A percentile compares a stretch with the other conserved stretches of the same genome.
These are phyloP conservation scores for Stemphylium beticola DNA, from an alignment of 2,329 filamentous ascomycete species.

Conservation along the genomic window DNA sequence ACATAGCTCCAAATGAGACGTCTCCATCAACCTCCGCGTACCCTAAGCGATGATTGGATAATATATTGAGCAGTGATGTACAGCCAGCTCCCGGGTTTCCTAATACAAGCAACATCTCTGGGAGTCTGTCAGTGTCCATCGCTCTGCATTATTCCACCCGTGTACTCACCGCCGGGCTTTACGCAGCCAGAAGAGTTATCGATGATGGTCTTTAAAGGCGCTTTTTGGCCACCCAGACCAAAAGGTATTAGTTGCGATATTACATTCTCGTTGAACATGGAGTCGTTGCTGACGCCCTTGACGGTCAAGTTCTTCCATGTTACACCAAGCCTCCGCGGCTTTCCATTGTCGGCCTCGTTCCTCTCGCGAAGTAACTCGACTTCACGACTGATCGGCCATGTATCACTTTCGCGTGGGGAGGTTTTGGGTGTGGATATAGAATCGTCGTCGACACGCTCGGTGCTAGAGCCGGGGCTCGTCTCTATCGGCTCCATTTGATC, in stretches of 20 bases:
- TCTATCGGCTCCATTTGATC: neutral
- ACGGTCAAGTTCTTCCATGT: constrained; percentile 77
- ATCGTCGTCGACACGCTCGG: neutral
- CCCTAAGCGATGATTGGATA: constrained; percentile 57
- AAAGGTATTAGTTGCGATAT: constrained; percentile 59
- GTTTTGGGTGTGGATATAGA: neutral
- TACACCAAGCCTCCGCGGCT: constrained; percentile 73
- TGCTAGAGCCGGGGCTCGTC: neutral
- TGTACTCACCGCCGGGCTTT: constrained; percentile 59
- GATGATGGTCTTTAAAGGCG: constrained; percentile 64
- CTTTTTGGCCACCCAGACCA: constrained; percentile 53
- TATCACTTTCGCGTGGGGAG: neutral
- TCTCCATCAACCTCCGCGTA: constrained; percentile 75
- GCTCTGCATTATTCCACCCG: neutral
- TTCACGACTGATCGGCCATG: neutral
- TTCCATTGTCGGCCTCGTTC: neutral
- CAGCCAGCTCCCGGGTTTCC: constrained; percentile 61
- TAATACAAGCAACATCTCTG: constrained; percentile 73
- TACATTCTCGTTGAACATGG: constrained; percentile 68
- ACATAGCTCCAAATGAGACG: constrained; percentile 57
- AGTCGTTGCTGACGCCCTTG: constrained; percentile 69
- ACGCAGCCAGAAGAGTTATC: constrained; percentile 70
- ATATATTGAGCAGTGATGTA: constrained; percentile 71
- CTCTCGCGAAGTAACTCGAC: neutral
- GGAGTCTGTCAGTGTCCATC: neutral